Evolutionary conservation across 129 eudicot species (phyloP).

Genomic region (Cynara cardunculus): DNA sequence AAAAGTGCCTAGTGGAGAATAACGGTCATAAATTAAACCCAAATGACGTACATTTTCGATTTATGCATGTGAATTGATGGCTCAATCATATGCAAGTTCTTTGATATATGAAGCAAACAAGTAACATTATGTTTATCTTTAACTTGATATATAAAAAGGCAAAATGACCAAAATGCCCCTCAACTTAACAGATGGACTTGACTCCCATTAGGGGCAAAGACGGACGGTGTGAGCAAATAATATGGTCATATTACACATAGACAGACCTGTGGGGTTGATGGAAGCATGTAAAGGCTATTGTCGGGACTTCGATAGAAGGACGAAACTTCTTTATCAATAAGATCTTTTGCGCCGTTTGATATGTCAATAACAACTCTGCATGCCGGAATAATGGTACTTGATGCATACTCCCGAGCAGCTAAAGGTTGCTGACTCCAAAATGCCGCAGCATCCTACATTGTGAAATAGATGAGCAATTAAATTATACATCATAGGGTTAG

Average conservation of each 20-base stretch:
- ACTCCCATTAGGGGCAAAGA: neutral
- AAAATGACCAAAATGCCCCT: neutral
- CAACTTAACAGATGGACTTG: neutral
- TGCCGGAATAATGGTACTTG: constrained; percentile 92
- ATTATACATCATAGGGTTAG: neutral
- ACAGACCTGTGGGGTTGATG: constrained; percentile 93
- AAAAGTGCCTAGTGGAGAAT: constrained; percentile 59
- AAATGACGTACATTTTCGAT: neutral
- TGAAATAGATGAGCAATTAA: neutral
- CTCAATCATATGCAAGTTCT: too few relatives aligned
- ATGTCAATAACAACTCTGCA: constrained; percentile 63
- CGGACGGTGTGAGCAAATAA: neutral
- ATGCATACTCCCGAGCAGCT: constrained; percentile 91
- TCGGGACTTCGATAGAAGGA: constrained; percentile 95
- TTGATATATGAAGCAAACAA: too few relatives aligned
- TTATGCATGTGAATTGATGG: too few relatives aligned
- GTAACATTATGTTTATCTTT: neutral
- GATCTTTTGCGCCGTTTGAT: constrained; percentile 76
- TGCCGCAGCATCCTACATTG: constrained; percentile 81
- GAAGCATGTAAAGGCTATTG: constrained; percentile 97
- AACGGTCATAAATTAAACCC: neutral
- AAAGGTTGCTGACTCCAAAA: constrained; percentile 97
- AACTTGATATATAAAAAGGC: neutral
- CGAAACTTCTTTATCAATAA: constrained; percentile 83
- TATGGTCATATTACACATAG: neutral